Evolutionary conservation across 73 alveolate genomes (phyloP).

Genomic region (Stentor roeselii): DNA sequence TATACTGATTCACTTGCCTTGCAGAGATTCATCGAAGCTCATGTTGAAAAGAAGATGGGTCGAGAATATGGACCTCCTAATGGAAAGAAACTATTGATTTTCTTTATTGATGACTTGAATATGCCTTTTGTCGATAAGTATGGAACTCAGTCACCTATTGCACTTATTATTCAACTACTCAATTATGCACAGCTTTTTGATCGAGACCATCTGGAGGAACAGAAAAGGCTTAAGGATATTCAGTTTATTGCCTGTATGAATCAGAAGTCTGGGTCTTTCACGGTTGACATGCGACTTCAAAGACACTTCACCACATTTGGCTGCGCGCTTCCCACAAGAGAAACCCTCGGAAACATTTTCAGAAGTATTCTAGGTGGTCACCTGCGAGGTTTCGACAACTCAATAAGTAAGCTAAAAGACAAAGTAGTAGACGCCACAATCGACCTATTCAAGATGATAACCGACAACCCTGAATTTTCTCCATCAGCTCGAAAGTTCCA

Average conservation of each 20-base stretch:
- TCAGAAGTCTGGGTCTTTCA: slow-evolving; percentile 99
- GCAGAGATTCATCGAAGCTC: slow-evolving; percentile 88
- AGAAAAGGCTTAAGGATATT: slow-evolving; percentile 87
- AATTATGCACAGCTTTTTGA: slow-evolving; percentile 95
- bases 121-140: slow-evolving; percentile 99
- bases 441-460: slow-evolving; percentile 77
- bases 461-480: slow-evolving; percentile 89
- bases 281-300: slow-evolving; percentile 94
- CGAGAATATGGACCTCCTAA: slow-evolving; percentile 98
- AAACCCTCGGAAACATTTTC: slow-evolving; percentile 75
- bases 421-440: slow-evolving; percentile 88
- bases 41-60: slow-evolving; percentile 95
- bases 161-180: slow-evolving; percentile 93
- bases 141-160: slow-evolving; percentile 98
- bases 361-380: slow-evolving; percentile 89
- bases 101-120: slow-evolving; percentile 98
- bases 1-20: slow-evolving; percentile 95
- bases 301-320: slow-evolving; percentile 97
- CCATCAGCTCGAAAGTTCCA: slow-evolving; percentile 99
- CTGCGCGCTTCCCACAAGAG: slow-evolving; percentile 73
- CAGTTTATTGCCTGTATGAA: slow-evolving; percentile 97
- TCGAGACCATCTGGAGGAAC: slow-evolving; percentile 97
- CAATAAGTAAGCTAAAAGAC: slow-evolving; percentile 77
- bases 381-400: slow-evolving; percentile 77
- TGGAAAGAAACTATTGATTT: slow-evolving; percentile 86